Evolutionary conservation across 805 yeast species (phyloP), one percentile per base, ranked within the genome.

Genomic region (Starmerella gropengiesseri): DNA sequence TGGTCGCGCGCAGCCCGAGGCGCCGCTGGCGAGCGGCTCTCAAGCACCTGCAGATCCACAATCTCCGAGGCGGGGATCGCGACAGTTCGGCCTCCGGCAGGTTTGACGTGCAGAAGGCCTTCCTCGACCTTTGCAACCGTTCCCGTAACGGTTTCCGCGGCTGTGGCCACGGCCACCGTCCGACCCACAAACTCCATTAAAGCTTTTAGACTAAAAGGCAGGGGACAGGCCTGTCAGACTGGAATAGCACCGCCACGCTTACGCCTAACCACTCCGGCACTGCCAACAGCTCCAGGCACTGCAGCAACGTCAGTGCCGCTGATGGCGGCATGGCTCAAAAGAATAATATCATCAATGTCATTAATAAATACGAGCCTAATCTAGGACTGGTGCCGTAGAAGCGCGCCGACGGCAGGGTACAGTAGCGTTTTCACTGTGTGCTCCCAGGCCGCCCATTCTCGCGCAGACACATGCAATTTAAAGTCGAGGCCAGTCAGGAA

Each of bases 401-500:
- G 27, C 16, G 20, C 2, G 20, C 37, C 42, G 7, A 46, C 45
- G 4, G 40, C 19, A 5, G 48, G 48, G 37, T 37, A 44, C 17
- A 43, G 29, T 4, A 13, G 11, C 9, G 19, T 5, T 17, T 12
- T 4, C 14, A 37, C 14, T 22, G 43, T 28, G 7, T 16, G 32
- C 30, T 46, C 49, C 57, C 61, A 62, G 16, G 18, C 31, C 18
- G 25, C 31, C 66, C 66, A 62, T 14, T 52, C 56, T 3, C 37
- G 26, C 2, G 53, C 53, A 37, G 56, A 60, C 25, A 68, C 65
- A 45, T 61, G 65, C 45, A 80, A 63, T 51, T 65, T 69, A 77
- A 82, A 81, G 41, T 72, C 64, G 41, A 78, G 66, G 30, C 69
- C 67, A 1, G 56, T 55, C 42, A 82, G 66, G 80, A 87, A 87